Evolutionary conservation across 257 asterid genomes (phyloP), one percentile per base, ranked within the genome.

Genomic region (Knoxia roxburghii): DNA sequence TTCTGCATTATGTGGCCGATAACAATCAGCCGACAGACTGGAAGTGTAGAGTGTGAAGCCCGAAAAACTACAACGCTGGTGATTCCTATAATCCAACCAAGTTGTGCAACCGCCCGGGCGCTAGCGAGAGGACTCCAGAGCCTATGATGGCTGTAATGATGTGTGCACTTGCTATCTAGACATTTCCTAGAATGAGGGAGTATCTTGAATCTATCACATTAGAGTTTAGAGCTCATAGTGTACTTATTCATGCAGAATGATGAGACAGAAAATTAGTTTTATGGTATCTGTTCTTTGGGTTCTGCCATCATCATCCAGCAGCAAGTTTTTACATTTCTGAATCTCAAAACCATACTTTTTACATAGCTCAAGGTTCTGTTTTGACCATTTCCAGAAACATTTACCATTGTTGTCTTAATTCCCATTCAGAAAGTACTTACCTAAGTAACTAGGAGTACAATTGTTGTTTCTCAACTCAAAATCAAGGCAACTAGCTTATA

Each of bases 111-210:
- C 0, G 84, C 89, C 91, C 94, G 86, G 0, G 87, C 95, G 14
- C n/a, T n/a, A 88, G 84, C 6, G 96, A 89, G 29, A 89, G 85
- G 15, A 89, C 95, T 49, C 95, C 95, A 0, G 95, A 86, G 8
- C 96, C 95, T 46, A 89, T 83, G 56, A 86, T 75, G 64, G 87
- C 87, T 12, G 95, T 89, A 21, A 88, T 81, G 10, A 88, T 88
- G 70, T 88, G 96, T 67, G 95, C 86, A 70, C 84, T 85, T 70
- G 95, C 95, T 1, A 90, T 89, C 88, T 87, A 82, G 51, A 84
- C 50, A 35, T 71, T 87, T 17, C 89, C 89, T 83, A 58, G 5
- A 30, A 23, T 11, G 2, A 6, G 27, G 17, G 17, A 46, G n/a
- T n/a, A n/a, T n/a, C n/a, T n/a, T n/a, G n/a, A n/a, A n/a, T n/a